phyloP scores from a whole-genome alignment of 345 rosid species.

The Erysimum cheiranthoides region DNA sequence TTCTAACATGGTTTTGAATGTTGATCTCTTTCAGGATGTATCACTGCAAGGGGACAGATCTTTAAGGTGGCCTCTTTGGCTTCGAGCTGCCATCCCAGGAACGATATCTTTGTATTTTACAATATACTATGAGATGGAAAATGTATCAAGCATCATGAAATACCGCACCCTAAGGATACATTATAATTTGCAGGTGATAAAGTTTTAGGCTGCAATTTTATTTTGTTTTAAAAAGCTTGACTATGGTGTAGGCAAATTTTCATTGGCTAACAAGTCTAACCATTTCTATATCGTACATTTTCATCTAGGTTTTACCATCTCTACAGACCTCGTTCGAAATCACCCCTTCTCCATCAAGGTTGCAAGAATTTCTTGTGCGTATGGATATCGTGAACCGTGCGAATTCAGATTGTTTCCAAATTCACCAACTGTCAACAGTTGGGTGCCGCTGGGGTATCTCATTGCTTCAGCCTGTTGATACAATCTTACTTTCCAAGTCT shows the following conservation, averaged over 20 bases:
- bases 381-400: constrained; percentile 85
- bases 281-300: constrained; percentile 21
- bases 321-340: constrained; percentile 76
- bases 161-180: constrained; percentile 88
- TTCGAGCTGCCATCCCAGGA: constrained; percentile 95
- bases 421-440: constrained; percentile 79
- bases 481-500: constrained; percentile 64
- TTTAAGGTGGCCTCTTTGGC: constrained; percentile 91
- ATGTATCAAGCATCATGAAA: constrained; percentile 71
- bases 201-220: constrained; percentile 15
- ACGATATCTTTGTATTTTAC: constrained; percentile 61
- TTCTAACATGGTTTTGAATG: constrained; percentile 36
- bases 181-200: constrained; percentile 74
- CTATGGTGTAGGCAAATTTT: constrained; percentile 7
- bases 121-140: constrained; percentile 87
- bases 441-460: constrained; percentile 87
- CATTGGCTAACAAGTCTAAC: constrained; percentile 34
- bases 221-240: not conserved
- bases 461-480: constrained; percentile 70
- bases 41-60: constrained; percentile 60
- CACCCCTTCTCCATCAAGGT: constrained; percentile 78
- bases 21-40: constrained; percentile 61
- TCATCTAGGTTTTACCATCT: constrained; percentile 76
- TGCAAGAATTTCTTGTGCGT: constrained; percentile 82
- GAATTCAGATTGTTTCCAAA: constrained; percentile 70